Percentiles rank a stretch among this genome's conserved stretches.
Evolutionary conservation across 345 rosid species (phyloP).

Genomic region (Noccaea caerulescens): DNA sequence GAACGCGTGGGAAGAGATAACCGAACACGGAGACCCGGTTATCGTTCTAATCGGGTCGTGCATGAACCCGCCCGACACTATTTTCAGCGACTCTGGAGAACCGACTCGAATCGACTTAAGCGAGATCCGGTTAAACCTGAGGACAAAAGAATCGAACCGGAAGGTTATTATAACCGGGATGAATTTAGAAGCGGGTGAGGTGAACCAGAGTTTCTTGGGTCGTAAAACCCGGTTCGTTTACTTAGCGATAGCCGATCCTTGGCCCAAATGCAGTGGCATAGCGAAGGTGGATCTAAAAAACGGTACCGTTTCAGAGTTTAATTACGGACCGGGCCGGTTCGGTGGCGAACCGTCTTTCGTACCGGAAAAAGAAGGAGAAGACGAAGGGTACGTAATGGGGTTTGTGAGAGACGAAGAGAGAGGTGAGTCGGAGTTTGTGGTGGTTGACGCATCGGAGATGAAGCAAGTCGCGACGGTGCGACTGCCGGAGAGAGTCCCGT

Average conservation of each 20-base stretch:
- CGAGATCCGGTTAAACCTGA: slow-evolving; percentile 61
- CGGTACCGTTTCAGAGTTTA: slow-evolving; percentile 45
- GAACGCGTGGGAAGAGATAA: slow-evolving; percentile 79
- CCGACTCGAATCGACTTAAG: slow-evolving; percentile 49
- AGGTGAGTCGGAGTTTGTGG: slow-evolving; percentile 60
- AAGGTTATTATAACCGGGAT: slow-evolving; percentile 47
- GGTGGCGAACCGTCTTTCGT: slow-evolving; percentile 76
- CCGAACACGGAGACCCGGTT: slow-evolving; percentile 45
- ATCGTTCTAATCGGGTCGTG: slow-evolving; percentile 68
- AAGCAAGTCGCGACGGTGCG: slow-evolving; percentile 55
- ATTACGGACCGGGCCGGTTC: slow-evolving; percentile 56
- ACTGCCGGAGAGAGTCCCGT: slow-evolving; percentile 70
- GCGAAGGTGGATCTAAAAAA: slow-evolving; percentile 65
- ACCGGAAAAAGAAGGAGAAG: slow-evolving; percentile 44
- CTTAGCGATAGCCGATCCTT: slow-evolving; percentile 77
- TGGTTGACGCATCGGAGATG: slow-evolving; percentile 56
- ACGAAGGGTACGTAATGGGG: slow-evolving; percentile 60
- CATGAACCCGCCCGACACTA: slow-evolving; percentile 72
- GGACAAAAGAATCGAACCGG: slow-evolving; percentile 51
- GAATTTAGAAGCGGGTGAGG: slow-evolving; percentile 71
- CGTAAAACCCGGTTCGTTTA: slow-evolving; percentile 59
- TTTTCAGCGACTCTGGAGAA: slow-evolving; percentile 55
- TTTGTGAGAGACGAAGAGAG: slow-evolving; percentile 63
- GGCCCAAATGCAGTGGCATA: slow-evolving; percentile 73
- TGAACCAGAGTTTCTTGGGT: slow-evolving; percentile 53